Evolutionary conservation across 306 rosid species (phyloP), one percentile per base, ranked within the genome.

Genomic region (Castanopsis chinensis): DNA sequence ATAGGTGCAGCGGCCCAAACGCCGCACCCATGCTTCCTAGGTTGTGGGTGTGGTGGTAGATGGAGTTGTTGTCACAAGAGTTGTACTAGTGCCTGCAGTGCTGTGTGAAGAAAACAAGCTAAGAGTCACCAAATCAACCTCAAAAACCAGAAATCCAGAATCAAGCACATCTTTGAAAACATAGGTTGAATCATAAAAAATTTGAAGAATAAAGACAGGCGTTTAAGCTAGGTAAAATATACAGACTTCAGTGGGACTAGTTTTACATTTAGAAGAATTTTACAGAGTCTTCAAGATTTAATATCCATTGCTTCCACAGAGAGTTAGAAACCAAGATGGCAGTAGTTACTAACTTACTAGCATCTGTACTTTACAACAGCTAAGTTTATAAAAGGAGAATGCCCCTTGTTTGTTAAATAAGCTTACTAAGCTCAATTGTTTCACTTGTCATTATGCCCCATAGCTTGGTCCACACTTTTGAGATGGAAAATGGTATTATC

Each of bases 21-120:
- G n/a, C n/a, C n/a, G n/a, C n/a, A n/a, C n/a, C n/a, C n/a, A n/a
- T n/a, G n/a, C n/a, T n/a, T n/a, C n/a, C n/a, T n/a, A n/a, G 2
- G 73, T 64, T 0, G 76, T 53, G 17, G 83, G 70, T 51, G 87
- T 78, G 28, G 86, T 84, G 0, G 82, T 81, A 12, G 83, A 54
- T 1, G 92, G 82, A 0, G 84, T 69, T 4, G 78, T 72, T 0
- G 85, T 80, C 19, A 59, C 82, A 0, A 87, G 89, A 1, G 86
- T 80, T 41, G 91, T 76, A 21, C 81, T 51, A 75, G 89, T 89
- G 76, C 92, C 90, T 2, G 88, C 55, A 20, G 82, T 12, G 59
- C 97, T 89, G 90, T 41, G 54, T 68, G 15, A 76, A 30, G 51
- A 17, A 32, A 64, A 70, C 0, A 1, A 43, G 75, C 55, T 73